Conservation (phyloP, 139 green algal species). For the Coccomyxa sp. region DNA sequence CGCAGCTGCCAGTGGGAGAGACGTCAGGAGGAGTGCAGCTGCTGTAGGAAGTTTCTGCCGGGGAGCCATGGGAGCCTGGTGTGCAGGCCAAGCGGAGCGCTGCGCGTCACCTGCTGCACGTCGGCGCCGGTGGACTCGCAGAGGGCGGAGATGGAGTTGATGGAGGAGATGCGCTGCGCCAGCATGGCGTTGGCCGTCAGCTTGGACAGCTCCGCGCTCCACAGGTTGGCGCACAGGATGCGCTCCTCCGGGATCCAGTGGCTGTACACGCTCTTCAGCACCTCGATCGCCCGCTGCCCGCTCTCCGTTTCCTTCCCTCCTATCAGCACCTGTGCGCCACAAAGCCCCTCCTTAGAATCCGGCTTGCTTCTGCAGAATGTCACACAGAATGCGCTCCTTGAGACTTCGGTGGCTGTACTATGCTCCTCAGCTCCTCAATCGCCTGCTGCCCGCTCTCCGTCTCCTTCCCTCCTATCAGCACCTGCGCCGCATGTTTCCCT, state of each 20-base stretch:
- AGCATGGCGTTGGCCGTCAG: slow-evolving; percentile 97
- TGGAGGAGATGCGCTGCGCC: slow-evolving; percentile 97
- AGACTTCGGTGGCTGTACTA: slow-evolving; percentile 98
- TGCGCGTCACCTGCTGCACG: slow-evolving; percentile 69
- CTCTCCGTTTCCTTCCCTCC: slow-evolving; percentile 79
- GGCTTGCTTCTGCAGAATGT: too few relatives aligned
- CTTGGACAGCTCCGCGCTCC: slow-evolving; percentile 98
- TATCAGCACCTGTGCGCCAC: slow-evolving; percentile 62
- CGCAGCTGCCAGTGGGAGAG: too few relatives aligned
- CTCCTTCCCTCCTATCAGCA: slow-evolving; percentile 86
- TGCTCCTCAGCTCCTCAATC: slow-evolving; percentile 67
- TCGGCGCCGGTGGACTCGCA: slow-evolving; percentile 96
- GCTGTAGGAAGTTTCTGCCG: too few relatives aligned
- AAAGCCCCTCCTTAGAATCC: too few relatives aligned
- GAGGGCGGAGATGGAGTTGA: slow-evolving; percentile 98
- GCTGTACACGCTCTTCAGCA: slow-evolving; percentile 84
- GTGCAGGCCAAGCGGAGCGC: too few relatives aligned
- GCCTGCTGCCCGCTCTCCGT: slow-evolving; percentile 70
- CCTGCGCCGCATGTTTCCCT: too few relatives aligned
- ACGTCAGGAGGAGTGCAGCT: too few relatives aligned
- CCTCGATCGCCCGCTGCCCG: slow-evolving; percentile 66
- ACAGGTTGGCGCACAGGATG: slow-evolving; percentile 95
- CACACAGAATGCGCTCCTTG: slow-evolving; percentile 69
- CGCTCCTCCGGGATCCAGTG: slow-evolving; percentile 93
- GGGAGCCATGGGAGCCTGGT: too few relatives aligned